These are phyloP conservation scores for Oxytropis ochrocephala DNA, from an alignment of 306 rosid species.

Conservation along the genomic window DNA sequence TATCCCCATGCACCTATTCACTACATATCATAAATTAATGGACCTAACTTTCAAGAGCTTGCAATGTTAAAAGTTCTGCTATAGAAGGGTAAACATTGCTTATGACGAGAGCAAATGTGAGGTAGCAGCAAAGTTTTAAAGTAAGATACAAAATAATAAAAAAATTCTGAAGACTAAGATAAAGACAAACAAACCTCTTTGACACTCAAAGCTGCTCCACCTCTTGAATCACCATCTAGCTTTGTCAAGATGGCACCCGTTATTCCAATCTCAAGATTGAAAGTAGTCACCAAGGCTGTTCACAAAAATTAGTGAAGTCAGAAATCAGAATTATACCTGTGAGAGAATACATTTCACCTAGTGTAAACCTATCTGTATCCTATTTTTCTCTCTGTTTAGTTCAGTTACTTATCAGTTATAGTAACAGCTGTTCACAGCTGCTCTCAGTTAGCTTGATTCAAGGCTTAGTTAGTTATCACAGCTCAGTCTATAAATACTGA, in stretches of 20 bases:
- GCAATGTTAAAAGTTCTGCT: background rate
- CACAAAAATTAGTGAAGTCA: constrained; percentile 19
- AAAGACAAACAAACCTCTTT: constrained; percentile 62
- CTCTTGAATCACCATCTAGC: constrained; percentile 99
- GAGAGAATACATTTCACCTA: too few relatives aligned
- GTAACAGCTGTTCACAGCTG: too few relatives aligned
- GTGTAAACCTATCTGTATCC: too few relatives aligned
- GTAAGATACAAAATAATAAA: constrained; percentile 8
- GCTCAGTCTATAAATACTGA: too few relatives aligned
- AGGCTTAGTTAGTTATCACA: too few relatives aligned
- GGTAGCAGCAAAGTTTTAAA: background rate
- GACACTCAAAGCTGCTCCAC: constrained; percentile 98
- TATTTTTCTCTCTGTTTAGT: too few relatives aligned
- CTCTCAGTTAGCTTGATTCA: too few relatives aligned
- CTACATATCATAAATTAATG: background rate
- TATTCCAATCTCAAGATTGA: constrained; percentile 95
- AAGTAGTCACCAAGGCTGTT: constrained; percentile 85
- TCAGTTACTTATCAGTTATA: too few relatives aligned
- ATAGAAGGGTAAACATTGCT: background rate
- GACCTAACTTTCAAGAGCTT: constrained; percentile 9
- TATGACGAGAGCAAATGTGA: background rate
- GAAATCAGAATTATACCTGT: background rate
- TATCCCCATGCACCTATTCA: background rate
- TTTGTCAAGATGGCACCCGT: constrained; percentile 98
- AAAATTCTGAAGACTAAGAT: background rate